A percentile compares a stretch with the other conserved stretches of the same genome.
These are phyloP conservation scores for Suillus plorans DNA, from an alignment of 768 basidiomycete genomes.

Conservation along the genomic window DNA sequence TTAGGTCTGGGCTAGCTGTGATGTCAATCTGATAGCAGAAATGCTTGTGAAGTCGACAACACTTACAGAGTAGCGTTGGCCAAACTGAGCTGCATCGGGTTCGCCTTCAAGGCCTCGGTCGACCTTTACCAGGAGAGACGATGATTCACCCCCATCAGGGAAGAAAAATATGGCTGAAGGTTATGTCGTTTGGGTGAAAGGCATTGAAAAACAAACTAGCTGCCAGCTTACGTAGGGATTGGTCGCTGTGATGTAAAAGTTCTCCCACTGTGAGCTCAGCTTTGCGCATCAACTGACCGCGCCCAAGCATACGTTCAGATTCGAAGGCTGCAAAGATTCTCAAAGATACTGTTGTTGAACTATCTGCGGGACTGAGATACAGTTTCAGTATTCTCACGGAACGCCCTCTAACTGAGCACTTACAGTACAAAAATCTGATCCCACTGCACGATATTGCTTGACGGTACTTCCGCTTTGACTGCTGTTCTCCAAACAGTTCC, in stretches of 20 bases:
- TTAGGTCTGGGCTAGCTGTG: background rate
- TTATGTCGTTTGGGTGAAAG: too few species aligned
- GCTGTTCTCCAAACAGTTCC: conserved; percentile 6
- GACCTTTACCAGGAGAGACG: background rate
- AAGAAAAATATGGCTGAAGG: conserved; percentile 1
- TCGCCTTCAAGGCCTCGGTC: background rate
- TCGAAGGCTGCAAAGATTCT: conserved; percentile 11
- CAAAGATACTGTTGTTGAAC: conserved; percentile 1
- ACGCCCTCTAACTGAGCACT: background rate
- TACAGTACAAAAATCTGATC: conserved; percentile 13
- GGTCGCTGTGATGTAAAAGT: conserved; percentile 1
- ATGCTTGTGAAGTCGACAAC: background rate
- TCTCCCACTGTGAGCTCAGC: conserved; percentile 5
- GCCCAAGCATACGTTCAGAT: conserved; percentile 12
- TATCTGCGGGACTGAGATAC: conserved; percentile 8
- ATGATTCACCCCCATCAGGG: background rate
- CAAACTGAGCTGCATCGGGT: background rate
- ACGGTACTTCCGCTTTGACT: conserved; percentile 3
- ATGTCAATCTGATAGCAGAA: background rate
- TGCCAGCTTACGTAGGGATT: background rate
- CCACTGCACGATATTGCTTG: conserved; percentile 15
- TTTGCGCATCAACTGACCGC: conserved; percentile 9
- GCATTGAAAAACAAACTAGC: background rate
- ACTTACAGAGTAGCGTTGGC: background rate
- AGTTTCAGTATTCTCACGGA: background rate